Conservation (phyloP, 495 filamentous ascomycete genomes). For the Pseudotulostoma volvatum region DNA sequence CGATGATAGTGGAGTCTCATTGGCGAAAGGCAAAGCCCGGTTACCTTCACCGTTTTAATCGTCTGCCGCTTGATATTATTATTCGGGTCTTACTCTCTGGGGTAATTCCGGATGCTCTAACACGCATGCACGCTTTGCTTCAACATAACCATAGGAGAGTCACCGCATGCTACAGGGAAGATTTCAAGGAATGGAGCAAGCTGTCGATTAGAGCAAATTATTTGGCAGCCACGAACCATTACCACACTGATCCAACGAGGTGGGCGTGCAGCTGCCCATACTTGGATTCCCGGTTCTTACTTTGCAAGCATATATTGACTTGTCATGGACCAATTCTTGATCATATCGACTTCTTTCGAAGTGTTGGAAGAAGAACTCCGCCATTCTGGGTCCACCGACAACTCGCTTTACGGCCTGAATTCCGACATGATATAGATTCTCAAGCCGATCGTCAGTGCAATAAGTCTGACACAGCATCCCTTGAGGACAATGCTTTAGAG, state of each 20-base stretch:
- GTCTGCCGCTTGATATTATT: background rate
- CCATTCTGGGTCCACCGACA: slow-evolving; percentile 2
- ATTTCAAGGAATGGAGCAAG: slow-evolving; percentile 3
- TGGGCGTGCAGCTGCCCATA: slow-evolving; percentile 2
- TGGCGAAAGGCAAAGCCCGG: background rate
- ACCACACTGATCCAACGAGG: slow-evolving; percentile 3
- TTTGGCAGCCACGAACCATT: background rate
- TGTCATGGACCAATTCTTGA: background rate
- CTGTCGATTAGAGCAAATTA: background rate
- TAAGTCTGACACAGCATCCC: background rate
- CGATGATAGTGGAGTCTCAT: background rate
- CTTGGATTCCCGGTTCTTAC: slow-evolving; percentile 2
- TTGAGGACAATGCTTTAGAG: background rate
- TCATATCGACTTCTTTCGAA: slow-evolving; percentile 1
- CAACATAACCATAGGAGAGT: background rate
- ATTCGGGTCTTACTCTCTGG: background rate
- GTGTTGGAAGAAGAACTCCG: slow-evolving; percentile 1
- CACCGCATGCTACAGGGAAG: background rate
- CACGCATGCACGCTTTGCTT: background rate
- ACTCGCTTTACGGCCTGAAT: slow-evolving; percentile 3
- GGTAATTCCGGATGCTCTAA: background rate
- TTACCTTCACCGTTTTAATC: background rate
- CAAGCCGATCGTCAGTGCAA: too few relatives aligned
- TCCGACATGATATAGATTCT: background rate
- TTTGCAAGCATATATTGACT: slow-evolving; percentile 4